Evolutionary conservation across 495 filamentous ascomycete genomes (phyloP).

Genomic region (Aspergillus nidulans): DNA sequence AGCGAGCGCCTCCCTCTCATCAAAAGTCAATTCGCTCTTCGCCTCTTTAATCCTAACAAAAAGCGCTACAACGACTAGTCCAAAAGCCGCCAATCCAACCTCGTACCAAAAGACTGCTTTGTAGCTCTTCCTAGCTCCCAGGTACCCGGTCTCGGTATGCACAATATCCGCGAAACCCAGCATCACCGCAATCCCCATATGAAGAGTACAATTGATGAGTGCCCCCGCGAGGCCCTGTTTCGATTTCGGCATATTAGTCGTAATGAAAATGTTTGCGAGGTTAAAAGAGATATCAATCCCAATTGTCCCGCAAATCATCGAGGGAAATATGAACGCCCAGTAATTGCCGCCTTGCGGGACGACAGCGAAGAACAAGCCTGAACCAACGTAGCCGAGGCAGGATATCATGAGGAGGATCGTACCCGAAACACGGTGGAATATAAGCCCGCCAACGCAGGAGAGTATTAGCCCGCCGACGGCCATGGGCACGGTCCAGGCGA

Average conservation of each 20-base stretch:
- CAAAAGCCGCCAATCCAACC: conserved; percentile 50
- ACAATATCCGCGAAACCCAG: conserved; percentile 73
- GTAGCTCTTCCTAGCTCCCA: conserved; percentile 49
- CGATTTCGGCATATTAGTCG: conserved; percentile 62
- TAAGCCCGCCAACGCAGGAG: conserved; percentile 64
- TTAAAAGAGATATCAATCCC: conserved; percentile 84
- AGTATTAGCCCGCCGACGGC: conserved; percentile 71
- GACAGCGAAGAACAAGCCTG: conserved; percentile 67
- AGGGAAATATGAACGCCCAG: conserved; percentile 73
- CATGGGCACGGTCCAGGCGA: conserved; percentile 77
- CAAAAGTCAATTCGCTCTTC: conserved; percentile 62
- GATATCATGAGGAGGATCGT: conserved; percentile 66
- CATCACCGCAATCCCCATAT: conserved; percentile 80
- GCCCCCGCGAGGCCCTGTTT: conserved; percentile 77
- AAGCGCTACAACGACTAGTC: conserved; percentile 50
- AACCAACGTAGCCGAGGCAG: conserved; percentile 58
- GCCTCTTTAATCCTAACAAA: conserved; percentile 66
- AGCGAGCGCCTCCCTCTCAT: conserved; percentile 41
- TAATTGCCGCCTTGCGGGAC: conserved; percentile 58
- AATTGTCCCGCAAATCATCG: conserved; percentile 77
- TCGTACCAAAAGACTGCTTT: conserved; percentile 48
- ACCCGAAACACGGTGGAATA: conserved; percentile 71
- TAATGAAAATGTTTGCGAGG: conserved; percentile 81
- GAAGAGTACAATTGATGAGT: conserved; percentile 59
- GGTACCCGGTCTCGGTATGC: conserved; percentile 44